A percentile compares a stretch with the other conserved stretches of the same genome.
phyloP scores from a whole-genome alignment of 2,329 filamentous ascomycete genomes.

The Pseudogymnoascus sp. region DNA sequence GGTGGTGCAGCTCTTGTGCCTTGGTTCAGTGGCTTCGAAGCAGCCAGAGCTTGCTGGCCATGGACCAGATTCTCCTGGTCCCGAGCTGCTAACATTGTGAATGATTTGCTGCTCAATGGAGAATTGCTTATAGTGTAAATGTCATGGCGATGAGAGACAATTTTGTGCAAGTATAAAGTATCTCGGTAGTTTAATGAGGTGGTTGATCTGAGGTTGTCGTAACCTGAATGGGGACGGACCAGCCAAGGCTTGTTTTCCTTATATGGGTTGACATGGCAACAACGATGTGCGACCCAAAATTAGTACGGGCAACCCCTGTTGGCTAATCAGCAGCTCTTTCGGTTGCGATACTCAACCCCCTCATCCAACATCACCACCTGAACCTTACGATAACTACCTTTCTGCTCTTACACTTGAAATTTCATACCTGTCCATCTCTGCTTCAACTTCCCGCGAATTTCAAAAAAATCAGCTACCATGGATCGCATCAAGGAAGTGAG shows the following conservation, averaged over 20 bases:
- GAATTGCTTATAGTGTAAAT: slow-evolving; percentile 1
- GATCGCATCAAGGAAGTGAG: slow-evolving; percentile 86
- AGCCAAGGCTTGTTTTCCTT: slow-evolving; percentile 8
- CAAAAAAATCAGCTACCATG: slow-evolving; percentile 44
- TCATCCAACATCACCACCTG: slow-evolving; percentile 6
- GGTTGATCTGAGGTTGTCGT: slow-evolving; percentile 4
- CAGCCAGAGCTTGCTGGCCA: slow-evolving; percentile 60
- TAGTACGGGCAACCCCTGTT: slow-evolving; percentile 10
- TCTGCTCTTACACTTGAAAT: not conserved
- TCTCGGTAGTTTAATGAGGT: slow-evolving; percentile 6
- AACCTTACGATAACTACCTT: slow-evolving; percentile 2
- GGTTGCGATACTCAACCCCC: slow-evolving; percentile 6
- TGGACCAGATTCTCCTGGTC: slow-evolving; percentile 86
- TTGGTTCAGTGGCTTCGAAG: slow-evolving; percentile 64
- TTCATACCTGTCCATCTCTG: slow-evolving; percentile 4
- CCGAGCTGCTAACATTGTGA: slow-evolving; percentile 63
- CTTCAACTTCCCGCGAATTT: slow-evolving; percentile 10
- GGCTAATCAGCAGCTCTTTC: slow-evolving; percentile 8
- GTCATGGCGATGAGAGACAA: not conserved
- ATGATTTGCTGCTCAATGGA: slow-evolving; percentile 11
- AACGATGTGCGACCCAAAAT: not conserved
- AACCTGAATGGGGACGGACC: slow-evolving; percentile 8
- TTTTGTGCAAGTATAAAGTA: slow-evolving; percentile 4
- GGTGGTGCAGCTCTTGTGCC: slow-evolving; percentile 50
- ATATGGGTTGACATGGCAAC: slow-evolving; percentile 7